Evolutionary conservation across 495 filamentous ascomycete genomes (phyloP), one percentile per base, ranked within the genome.

Genomic region (Astrocystis sublimbata): DNA sequence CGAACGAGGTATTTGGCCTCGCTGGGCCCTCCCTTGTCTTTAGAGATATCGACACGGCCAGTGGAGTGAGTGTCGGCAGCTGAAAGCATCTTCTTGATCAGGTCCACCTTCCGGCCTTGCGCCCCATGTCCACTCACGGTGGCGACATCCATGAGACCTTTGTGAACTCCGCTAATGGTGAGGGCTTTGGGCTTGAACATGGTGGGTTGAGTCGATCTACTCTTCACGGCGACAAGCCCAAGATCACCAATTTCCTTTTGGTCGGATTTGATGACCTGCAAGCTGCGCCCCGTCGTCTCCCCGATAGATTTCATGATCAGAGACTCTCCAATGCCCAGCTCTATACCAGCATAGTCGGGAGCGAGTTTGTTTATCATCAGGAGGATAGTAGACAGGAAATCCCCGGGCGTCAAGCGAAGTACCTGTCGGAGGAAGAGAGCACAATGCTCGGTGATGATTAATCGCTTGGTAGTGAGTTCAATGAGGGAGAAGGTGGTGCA

Each of bases 311-410:
- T 98, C 92, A 98, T 97, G 67, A 98, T 96, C 45, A 98, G 72
- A 13, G 92, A 96, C 78, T 98, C 94, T 43, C 94, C 94, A 70
- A 98, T 98, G 30, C 94, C 94, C 17, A 98, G 80, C 75, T 98
- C 94, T 59, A 98, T 90, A 19, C 94, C 94, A 24, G 93, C 88
- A 69, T 97, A 98, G 71, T 98, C 94, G 1, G 94, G 93, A 12
- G 94, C 94, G 35, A 98, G 85, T 69, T 97, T 98, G 75, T 96
- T 97, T 76, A 94, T 92, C 93, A 98, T 98, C 19, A 98, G 86
- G 54, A 93, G 83, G 7, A 98, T 88, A 1, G 91, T 94, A 3
- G 92, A 84, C 2, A 98, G 79, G 6, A 98, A 82, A 69, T 98
- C 94, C 26, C 87, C 82, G 0, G 96, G 96, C 0, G 94, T 97